Evolutionary conservation across 768 basidiomycete genomes (phyloP), one percentile per base, ranked within the genome.

Genomic region (Lactifluus volemus): DNA sequence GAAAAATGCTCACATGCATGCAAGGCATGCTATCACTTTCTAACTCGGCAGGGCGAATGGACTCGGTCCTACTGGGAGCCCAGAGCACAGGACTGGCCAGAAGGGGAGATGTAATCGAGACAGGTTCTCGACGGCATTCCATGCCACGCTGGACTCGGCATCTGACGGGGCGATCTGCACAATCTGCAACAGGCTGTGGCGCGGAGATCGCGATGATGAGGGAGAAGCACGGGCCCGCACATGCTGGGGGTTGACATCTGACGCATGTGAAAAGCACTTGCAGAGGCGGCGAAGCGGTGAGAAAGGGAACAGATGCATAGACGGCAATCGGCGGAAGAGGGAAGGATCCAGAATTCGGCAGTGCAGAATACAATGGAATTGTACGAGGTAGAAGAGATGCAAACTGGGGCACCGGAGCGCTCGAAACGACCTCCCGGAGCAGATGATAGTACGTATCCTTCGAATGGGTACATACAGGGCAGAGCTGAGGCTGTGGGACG

Each of bases 171-270:
- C 32, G 61, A 63, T 63, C 61, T 51, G 61, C 57, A 52, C 52
- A 63, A 63, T 58, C 57, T 58, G 61, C 61, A 53, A 15, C 47
- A 11, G 36, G 11, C 17, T 19, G 11, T 30, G 52, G 45, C 51
- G 61, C 52, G 61, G 25, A 15, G 57, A 63, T 63, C 57, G 41
- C 51, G 57, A 58, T 41, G 61, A 63, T 58, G 56, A 49, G 49
- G 19, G 36, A 58, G 60, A 58, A 53, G 61, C 32, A 36, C 45
- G 61, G 52, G 19, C 39, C 56, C 61, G 61, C 52, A 42, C 34
- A 63, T 51, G 41, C 57, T 39, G 61, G 61, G 42, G 49, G 52
- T 52, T 58, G 56, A 58, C 61, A 38, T 42, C 41, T 15, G 7
- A 39, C 9, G 51, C 56, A 58, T 21, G 56, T 63, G 61, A 54